A percentile compares a stretch with the other conserved stretches of the same genome.
phyloP scores from a whole-genome alignment of 352 stramenopile genomes.

The Globisporangium sylvaticum region DNA sequence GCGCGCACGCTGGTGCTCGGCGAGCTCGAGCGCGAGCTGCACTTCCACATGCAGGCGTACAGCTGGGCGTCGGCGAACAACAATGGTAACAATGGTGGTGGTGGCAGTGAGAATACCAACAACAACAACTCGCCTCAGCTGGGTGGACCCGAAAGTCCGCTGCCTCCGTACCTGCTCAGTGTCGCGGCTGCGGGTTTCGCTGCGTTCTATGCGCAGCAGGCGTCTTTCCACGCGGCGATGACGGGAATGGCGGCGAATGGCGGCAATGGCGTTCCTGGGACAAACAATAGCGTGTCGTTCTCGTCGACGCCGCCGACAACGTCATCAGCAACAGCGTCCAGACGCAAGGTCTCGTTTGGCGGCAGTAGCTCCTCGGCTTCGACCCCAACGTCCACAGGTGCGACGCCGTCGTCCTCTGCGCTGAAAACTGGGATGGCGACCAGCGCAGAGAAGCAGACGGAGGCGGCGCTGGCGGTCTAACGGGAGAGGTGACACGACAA shows the following conservation, averaged over 20 bases:
- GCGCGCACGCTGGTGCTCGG: slow-evolving; percentile 54
- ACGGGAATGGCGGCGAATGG: neutral
- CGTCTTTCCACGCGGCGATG: slow-evolving; percentile 31
- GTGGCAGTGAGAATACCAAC: neutral
- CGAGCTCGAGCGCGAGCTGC: slow-evolving; percentile 72
- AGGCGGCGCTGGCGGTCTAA: neutral
- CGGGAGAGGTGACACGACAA: neutral
- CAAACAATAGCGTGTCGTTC: neutral
- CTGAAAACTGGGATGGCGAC: neutral
- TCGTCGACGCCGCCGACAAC: neutral
- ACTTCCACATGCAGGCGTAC: slow-evolving; percentile 67
- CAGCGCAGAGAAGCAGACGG: neutral
- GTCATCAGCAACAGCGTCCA: neutral
- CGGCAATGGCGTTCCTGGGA: neutral
- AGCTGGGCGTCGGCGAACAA: slow-evolving; percentile 53
- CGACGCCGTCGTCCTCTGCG: neutral
- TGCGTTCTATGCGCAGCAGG: slow-evolving; percentile 55
- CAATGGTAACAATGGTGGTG: neutral
- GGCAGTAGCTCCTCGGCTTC: neutral
- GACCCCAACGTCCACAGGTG: neutral
- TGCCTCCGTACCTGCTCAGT: slow-evolving; percentile 58
- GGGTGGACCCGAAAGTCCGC: slow-evolving; percentile 12
- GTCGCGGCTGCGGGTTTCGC: slow-evolving; percentile 54
- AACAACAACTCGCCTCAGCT: slow-evolving; percentile 7
- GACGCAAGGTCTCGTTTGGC: slow-evolving; percentile 6